These are phyloP conservation scores for Plasmodium vivax DNA, from an alignment of 169 alveolate species.

Conservation along the genomic window DNA sequence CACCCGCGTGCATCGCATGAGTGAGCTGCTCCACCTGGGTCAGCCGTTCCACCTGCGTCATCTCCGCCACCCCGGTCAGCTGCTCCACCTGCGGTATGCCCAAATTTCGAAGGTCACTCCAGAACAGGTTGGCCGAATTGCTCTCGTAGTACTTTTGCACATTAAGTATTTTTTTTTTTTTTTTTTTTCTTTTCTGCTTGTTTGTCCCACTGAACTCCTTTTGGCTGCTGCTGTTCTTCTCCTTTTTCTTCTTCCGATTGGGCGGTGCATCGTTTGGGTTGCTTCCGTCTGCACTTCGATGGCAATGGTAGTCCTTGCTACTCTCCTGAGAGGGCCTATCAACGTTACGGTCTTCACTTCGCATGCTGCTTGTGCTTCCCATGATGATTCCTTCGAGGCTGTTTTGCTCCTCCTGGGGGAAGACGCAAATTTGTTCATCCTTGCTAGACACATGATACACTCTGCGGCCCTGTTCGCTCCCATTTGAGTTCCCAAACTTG, in stretches of 20 bases:
- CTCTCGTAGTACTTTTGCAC: constrained; percentile 16
- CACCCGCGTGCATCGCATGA: neutral
- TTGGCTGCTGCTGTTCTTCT: neutral
- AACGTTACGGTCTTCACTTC: neutral
- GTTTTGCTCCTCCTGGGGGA: neutral
- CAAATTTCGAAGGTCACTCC: neutral
- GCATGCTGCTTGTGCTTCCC: neutral
- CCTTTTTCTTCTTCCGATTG: neutral
- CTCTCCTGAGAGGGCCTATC: neutral
- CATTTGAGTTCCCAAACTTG: neutral
- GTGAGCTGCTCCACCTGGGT: neutral
- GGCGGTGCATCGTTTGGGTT: neutral
- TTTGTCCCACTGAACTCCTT: neutral
- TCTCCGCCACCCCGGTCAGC: neutral
- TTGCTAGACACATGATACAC: neutral
- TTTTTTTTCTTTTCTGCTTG: neutral
- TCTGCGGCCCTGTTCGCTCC: neutral
- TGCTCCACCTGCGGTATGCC: neutral
- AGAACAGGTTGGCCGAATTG: neutral
- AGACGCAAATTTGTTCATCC: neutral
- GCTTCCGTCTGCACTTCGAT: neutral
- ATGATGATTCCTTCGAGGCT: neutral
- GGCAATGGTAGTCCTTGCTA: neutral
- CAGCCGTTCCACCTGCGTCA: neutral
- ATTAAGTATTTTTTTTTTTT: constrained; percentile 17